Percentiles rank a stretch among this genome's conserved stretches.
Conservation (phyloP, 768 basidiomycete species). For the Rhodotorula babjevae region DNA sequence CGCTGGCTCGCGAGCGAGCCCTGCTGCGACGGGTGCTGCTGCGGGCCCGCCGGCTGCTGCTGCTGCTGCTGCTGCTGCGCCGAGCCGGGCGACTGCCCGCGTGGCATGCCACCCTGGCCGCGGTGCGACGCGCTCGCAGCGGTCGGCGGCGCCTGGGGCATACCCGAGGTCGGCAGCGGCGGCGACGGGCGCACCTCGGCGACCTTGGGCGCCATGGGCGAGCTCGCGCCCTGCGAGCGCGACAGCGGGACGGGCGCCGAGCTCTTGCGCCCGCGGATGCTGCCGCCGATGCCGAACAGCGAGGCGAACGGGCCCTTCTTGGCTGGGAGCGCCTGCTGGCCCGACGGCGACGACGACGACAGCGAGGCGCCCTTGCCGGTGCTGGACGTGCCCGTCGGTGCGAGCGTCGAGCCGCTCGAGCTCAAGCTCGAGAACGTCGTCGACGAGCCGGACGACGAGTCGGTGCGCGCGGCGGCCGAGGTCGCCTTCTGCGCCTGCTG, state of each 20-base stretch:
- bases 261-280: background rate
- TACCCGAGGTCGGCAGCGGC: background rate
- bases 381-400: background rate
- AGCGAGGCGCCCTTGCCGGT: background rate
- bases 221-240: background rate
- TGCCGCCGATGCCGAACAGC: background rate
- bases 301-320: constrained; percentile 10
- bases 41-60: background rate
- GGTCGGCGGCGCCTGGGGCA: background rate
- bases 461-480: background rate
- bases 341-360: background rate
- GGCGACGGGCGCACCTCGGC: background rate
- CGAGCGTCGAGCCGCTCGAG: background rate
- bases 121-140: background rate
- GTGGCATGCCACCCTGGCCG: background rate
- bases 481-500: too few relatives aligned
- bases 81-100: background rate
- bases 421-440: constrained; percentile 10
- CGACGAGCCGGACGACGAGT: constrained; percentile 4
- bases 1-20: background rate
- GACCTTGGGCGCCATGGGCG: background rate
- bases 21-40: background rate
- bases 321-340: too few relatives aligned
- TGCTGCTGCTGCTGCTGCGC: background rate
- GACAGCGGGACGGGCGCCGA: background rate